Base-by-base conservation (phyloP, 2,329 filamentous ascomycete genomes). In the Microdochium paspali region DNA sequence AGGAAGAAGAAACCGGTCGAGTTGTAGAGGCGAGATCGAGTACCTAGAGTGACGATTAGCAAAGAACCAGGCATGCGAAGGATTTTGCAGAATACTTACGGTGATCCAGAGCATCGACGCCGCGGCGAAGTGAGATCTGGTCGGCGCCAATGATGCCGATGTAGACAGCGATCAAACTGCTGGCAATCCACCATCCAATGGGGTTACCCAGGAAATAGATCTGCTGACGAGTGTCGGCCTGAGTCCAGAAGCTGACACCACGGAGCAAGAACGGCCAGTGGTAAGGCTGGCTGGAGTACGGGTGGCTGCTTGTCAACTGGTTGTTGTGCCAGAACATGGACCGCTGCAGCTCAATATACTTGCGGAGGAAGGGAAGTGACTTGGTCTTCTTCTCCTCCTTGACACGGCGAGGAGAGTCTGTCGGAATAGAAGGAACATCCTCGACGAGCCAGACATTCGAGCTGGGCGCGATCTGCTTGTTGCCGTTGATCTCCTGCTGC, bases 251-350 rank as follows among this genome's bases (percentile, higher is more conserved):
- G 68, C 90, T 96, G 57, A 98, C 91, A 69, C 93, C 93, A 25
- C 93, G 85, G 49, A 98, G 80, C 62, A 98, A 77, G 79, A 98
- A 97, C 1, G 93, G 93, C 93, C 93, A 98, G 62, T 95, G 88
- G 71, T 94, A 93, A 6, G 93, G 93, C 64, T 90, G 85, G 58
- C 89, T 95, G 39, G 93, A 81, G 66, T 98, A 98, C 1, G 93
- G 93, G 66, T 98, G 93, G 63, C 88, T 95, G 71, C 90, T 94
- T 42, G 93, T 98, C 62, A 98, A 74, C 59, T 94, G 91, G 67
- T 90, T 97, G 78, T 98, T 98, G 76, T 98, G 93, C 78, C 87
- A 91, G 78, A 98, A 98, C 90, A 98, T 98, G 58, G 90, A 89
- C 45, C 91, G 82, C 70, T 98, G 93, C 49, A 98, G 78, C 73